phyloP scores from a whole-genome alignment of 164 flowering plant genomes.

The Berberis thunbergii region DNA sequence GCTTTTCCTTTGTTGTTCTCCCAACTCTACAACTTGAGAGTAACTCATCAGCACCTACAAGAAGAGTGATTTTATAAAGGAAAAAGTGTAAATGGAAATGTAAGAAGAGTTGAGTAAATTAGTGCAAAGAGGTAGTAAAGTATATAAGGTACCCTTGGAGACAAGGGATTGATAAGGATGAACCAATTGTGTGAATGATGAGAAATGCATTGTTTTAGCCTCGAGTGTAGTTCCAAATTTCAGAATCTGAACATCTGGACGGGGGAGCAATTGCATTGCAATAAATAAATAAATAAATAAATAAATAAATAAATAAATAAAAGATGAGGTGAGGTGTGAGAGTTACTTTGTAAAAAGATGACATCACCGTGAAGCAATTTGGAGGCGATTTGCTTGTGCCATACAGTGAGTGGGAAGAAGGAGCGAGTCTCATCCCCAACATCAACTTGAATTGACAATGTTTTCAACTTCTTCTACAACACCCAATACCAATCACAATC shows the following conservation, averaged over 20 bases:
- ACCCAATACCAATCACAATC: background rate
- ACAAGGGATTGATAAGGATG: constrained; percentile 14
- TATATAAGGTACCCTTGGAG: constrained; percentile 11
- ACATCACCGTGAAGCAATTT: constrained; percentile 44
- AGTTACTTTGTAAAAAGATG: constrained; percentile 52
- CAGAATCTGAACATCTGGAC: constrained; percentile 19
- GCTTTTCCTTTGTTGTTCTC: constrained; percentile 48
- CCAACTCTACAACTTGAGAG: constrained; percentile 31
- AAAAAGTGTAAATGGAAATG: background rate
- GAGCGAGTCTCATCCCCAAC: constrained; percentile 64
- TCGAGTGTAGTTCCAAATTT: constrained; percentile 17
- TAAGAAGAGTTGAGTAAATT: background rate
- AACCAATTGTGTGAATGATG: constrained; percentile 14
- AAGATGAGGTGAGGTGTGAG: background rate
- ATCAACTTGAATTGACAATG: constrained; percentile 40
- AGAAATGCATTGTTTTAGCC: constrained; percentile 19
- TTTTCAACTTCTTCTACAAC: constrained; percentile 24
- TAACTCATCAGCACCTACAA: constrained; percentile 38
- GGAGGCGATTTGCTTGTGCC: constrained; percentile 53
- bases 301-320: background rate
- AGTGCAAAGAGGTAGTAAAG: too few relatives aligned
- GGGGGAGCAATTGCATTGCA: background rate
- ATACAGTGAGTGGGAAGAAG: constrained; percentile 47
- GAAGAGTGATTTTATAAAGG: background rate
- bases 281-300: background rate